phyloP scores from a whole-genome alignment of 2,329 filamentous ascomycete genomes.

The Apiospora aurea region DNA sequence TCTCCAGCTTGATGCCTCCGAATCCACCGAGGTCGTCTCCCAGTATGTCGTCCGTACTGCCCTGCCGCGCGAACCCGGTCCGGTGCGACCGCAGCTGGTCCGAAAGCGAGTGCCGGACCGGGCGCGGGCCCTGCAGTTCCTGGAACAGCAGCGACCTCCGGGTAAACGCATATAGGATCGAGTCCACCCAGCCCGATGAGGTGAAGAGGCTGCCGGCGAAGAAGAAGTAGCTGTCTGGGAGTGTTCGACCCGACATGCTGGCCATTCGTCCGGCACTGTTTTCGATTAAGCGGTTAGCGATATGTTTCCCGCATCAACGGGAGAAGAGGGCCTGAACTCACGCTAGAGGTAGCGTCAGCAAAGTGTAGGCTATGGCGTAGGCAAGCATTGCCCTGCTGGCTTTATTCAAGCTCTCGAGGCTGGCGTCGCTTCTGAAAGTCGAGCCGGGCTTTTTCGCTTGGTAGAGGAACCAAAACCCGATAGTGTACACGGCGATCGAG shows the following conservation, averaged over 20 bases:
- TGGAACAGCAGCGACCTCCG: conserved; percentile 45
- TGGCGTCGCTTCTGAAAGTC: conserved; percentile 31
- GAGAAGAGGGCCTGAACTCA: conserved; percentile 28
- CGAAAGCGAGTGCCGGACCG: conserved; percentile 20
- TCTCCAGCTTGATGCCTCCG: conserved; percentile 36
- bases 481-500: conserved; percentile 56
- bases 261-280: conserved; percentile 54
- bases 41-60: conserved; percentile 36
- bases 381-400: conserved; percentile 53
- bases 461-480: conserved; percentile 42
- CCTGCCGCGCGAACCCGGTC: conserved; percentile 30
- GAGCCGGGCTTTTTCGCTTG: conserved; percentile 30
- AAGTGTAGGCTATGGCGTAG: conserved; percentile 58
- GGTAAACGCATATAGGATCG: conserved; percentile 49
- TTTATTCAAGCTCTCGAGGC: conserved; percentile 35
- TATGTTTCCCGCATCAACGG: background rate
- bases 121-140: conserved; percentile 31
- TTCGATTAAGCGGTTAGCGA: conserved; percentile 7
- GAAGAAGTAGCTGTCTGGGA: conserved; percentile 47
- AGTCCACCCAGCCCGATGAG: conserved; percentile 52
- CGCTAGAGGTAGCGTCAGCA: conserved; percentile 58
- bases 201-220: conserved; percentile 42
- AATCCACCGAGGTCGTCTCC: conserved; percentile 29
- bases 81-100: background rate
- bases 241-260: conserved; percentile 49